These are phyloP conservation scores for Porodaedalea pini DNA, from an alignment of 1,284 basidiomycete genomes.

Conservation along the genomic window DNA sequence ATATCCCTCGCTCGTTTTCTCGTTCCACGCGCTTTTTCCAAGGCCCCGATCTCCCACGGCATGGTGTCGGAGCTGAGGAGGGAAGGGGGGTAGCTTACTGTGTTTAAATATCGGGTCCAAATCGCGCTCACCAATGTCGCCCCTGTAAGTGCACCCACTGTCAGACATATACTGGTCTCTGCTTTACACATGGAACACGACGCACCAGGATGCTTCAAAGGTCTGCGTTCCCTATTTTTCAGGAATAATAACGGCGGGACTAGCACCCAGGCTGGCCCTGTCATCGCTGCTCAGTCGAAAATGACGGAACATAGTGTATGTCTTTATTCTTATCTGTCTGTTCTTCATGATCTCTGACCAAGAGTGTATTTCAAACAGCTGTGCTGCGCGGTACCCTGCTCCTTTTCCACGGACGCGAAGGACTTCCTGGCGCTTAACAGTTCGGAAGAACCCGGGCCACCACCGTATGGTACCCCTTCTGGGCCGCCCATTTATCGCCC, in stretches of 20 bases:
- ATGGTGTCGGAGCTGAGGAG: constrained; percentile 1
- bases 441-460: neutral
- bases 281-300: neutral
- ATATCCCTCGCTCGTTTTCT: neutral
- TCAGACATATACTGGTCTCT: neutral
- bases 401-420: neutral
- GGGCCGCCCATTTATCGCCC: constrained; percentile 1
- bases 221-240: neutral
- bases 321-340: neutral
- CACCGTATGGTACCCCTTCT: constrained; percentile 2
- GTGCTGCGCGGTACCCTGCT: neutral
- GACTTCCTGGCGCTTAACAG: neutral
- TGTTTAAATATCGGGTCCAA: neutral
- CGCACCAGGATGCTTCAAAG: constrained; percentile 8
- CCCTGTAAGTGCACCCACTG: neutral
- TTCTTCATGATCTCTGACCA: neutral
- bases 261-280: neutral
- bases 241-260: neutral
- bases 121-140: neutral
- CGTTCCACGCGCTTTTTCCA: neutral
- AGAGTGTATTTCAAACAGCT: neutral
- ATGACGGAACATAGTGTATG: neutral
- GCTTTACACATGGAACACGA: neutral
- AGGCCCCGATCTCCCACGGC: neutral
- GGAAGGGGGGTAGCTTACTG: neutral